Evolutionary conservation across 2,329 filamentous ascomycete genomes (phyloP), one percentile per base, ranked within the genome.

Genomic region (Hypoxylon sp.): DNA sequence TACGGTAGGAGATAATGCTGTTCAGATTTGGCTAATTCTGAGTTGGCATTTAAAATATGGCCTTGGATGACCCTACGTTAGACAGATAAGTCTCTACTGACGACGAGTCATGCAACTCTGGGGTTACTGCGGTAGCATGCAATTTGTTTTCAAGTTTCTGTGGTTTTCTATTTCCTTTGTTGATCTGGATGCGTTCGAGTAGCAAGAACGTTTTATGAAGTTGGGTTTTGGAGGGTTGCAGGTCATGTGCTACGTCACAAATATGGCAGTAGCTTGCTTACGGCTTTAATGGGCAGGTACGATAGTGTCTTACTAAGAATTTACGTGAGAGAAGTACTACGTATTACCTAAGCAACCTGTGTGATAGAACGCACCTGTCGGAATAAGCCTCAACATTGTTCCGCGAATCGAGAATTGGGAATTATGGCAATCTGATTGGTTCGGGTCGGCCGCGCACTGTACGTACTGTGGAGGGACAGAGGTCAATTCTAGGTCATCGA

Each of bases 181-280:
- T 48, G 50, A 49, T 64, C 51, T 56, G 40, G 38, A 45, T 53
- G 50, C 45, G 55, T 63, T 55, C 64, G 64, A 59, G 60, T 20
- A 48, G 36, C 40, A 60, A 61, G 51, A 54, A 67, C 51, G 42
- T 59, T n/a, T 45, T 53, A 56, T 36, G 44, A 45, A 54, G 61
- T 51, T 30, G 16, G 33, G 48, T 53, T 33, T 53, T 61, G 38
- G 42, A 58, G 57, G 57, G 42, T 20, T 53, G 52, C 45, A 57
- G 44, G 62, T 61, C 66, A 68, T 65, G 51, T 64, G 55, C 63
- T 66, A 68, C 66, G 56, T 68, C 59, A 68, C 63, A 22, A 48
- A 61, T 42, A 59, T 18, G 45, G 40, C 30, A 36, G 8, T 36
- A 40, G 24, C 40, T n/a, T 55, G 44, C 32, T 16, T 32, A 36